Evolutionary conservation across 1,284 basidiomycete species (phyloP).

Genomic region (Trametes sp.): DNA sequence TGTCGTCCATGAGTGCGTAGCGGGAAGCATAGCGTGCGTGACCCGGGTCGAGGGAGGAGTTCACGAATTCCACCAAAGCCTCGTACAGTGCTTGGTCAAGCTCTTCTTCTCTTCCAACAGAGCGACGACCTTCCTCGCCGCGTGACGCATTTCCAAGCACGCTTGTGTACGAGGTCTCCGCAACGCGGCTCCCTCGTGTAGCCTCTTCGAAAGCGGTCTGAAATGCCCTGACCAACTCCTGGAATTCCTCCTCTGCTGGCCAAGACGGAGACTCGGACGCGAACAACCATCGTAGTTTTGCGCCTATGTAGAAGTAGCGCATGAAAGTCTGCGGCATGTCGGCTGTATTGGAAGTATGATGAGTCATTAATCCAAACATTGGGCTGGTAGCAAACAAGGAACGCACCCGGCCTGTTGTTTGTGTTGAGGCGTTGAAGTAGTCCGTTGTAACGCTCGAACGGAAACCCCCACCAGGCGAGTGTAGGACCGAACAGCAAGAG

Average conservation of each 20-base stretch:
- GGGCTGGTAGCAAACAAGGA: not conserved
- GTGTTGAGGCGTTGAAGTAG: constrained; percentile 21
- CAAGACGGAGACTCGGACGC: not conserved
- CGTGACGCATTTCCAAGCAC: no score
- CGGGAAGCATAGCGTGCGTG: not conserved
- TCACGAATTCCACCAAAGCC: not conserved
- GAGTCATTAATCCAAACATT: not conserved
- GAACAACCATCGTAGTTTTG: not conserved
- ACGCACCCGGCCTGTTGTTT: constrained; percentile 11
- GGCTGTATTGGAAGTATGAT: not conserved
- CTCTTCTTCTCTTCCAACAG: not conserved
- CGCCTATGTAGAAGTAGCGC: not conserved
- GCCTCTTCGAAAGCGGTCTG: not conserved
- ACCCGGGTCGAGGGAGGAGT: not conserved
- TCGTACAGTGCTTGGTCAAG: not conserved
- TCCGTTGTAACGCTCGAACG: constrained; percentile 30
- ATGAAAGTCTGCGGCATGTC: constrained; percentile 4
- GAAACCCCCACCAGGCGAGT: constrained; percentile 39
- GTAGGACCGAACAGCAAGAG: constrained; percentile 45
- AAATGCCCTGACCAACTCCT: not conserved
- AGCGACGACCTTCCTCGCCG: no score
- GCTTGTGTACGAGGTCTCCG: not conserved
- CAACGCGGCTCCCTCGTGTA: not conserved
- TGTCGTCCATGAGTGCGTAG: not conserved
- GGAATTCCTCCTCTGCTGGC: not conserved